Evolutionary conservation across 371 early-diverging fungal species (phyloP), one percentile per base, ranked within the genome.

Genomic region (Actinomortierella ambigua): DNA sequence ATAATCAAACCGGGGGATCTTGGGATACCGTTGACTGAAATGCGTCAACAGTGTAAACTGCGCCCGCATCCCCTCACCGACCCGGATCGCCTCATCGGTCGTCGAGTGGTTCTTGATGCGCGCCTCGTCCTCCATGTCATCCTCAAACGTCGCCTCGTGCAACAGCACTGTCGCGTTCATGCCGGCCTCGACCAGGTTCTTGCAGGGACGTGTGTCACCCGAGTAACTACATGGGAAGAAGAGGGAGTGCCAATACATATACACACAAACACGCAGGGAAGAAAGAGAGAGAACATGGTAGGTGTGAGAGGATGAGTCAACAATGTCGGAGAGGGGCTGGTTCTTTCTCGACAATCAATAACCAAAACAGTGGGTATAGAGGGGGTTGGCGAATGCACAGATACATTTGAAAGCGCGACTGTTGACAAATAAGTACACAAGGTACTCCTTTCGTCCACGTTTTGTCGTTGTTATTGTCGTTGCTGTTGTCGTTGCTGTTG

Each of bases 61-160:
- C 42, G 97, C 96, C 20, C 88, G 81, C 93, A 97, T 90, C 62
- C 78, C 75, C 63, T 85, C 69, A 0, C 90, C 94, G 34, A 99
- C 89, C 20, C 87, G 77, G 6, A 97, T 80, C 0, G 99, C 99
- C 79, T 98, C 98, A 46, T 78, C 73, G 2, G 90, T 88, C 0
- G 99, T 99, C 46, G 89, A 90, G 75, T 99, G 99, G 14, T 87
- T 81, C 75, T 97, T 98, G 13, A 78, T 83, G 22, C 82, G 62
- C 0, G 99, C 99, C 41, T 95, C 92, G 15, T 82, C 82, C n/a
- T 75, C 27, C 71, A 93, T 86, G 9, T 85, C 88, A 61, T 96
- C 91, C 41, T 93, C 92, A 61, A 99, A 87, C 3, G 99, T 99
- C 0, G 98, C 96, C 80, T 99, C 99, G 77, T 99, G 99, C 56